Conservation (phyloP, 352 stramenopile genomes). For the Globisporangium echinulatum region DNA sequence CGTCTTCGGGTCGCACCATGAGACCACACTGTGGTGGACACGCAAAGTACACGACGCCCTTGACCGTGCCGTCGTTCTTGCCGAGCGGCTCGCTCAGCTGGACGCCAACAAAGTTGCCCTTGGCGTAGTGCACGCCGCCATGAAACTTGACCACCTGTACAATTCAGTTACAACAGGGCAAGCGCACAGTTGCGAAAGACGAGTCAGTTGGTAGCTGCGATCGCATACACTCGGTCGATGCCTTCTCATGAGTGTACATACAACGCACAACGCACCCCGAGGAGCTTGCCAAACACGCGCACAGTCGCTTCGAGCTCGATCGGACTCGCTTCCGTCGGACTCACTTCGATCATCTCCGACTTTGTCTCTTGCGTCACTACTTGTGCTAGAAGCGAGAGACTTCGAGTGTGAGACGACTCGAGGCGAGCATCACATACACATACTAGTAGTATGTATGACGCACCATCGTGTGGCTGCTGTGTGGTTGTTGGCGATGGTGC, state of each 20-base stretch:
- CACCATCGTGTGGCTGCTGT: neutral
- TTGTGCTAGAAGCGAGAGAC: no score
- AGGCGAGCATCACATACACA: no score
- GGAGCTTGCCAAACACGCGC: conserved; percentile 28
- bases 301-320: conserved; percentile 27
- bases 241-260: neutral
- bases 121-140: conserved; percentile 62
- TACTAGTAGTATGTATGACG: no score
- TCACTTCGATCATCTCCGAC: neutral
- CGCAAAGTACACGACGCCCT: conserved; percentile 59
- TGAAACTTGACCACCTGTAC: conserved; percentile 51
- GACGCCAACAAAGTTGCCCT: conserved; percentile 63
- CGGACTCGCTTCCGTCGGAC: neutral
- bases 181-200: no score
- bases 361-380: neutral
- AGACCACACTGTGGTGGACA: conserved; percentile 47
- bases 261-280: conserved; percentile 25
- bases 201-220: neutral
- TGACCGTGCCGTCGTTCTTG: conserved; percentile 73
- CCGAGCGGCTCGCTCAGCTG: conserved; percentile 44
- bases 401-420: neutral
- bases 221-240: neutral
- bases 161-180: no score
- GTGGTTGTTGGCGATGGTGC: neutral
- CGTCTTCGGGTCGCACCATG: conserved; percentile 60